Evolutionary conservation across 345 rosid genomes (phyloP), one percentile per base, ranked within the genome.

Genomic region (Cochlearia excelsa): DNA sequence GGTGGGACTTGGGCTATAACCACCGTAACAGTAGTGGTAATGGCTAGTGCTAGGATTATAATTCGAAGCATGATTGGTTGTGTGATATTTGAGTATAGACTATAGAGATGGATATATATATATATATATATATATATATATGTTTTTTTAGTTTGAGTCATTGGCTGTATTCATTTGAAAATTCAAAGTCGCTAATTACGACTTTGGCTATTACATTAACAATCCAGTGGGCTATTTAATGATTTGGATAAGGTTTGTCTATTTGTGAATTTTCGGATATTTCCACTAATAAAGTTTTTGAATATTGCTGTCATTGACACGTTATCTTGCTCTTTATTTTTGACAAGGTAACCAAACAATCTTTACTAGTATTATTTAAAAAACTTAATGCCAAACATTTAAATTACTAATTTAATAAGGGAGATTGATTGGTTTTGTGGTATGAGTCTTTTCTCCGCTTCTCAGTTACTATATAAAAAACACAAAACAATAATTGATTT

Each of bases 1-100:
- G 67, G 67, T 1, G 76, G 76, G 48, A 72, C 76, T 66, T 72
- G 76, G 4, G 75, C 56, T 61, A 5, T 26, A 8, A 30, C 65
- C 29, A 57, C 11, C 40, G 75, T 30, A 9, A 51, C 23, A 16
- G 23, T 7, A n/a, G 62, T 40, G 45, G 67, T 10, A 39, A 71
- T 65, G 52, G 54, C 40, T 4, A 65, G 57, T 58, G 63, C 38
- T 2, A 65, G 2, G 46, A 30, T 9, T 31, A 41, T 0, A 6
- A 61, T 37, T 0, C 42, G 62, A 46, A 52, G 44, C 74, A 70
- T 70, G 55, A 2, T 69, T 41, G 44, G 9, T 46, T 38, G 26
- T 5, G 23, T 10, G 9, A 47, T 27, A 5, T 2, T 44, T 34
- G 27, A 68, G 61, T 31, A 16, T 16, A 16, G 23, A 16, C 23